A percentile compares a stretch with the other conserved stretches of the same genome.
Evolutionary conservation across 495 filamentous ascomycete species (phyloP).

Genomic region (Aspergillus steynii): DNA sequence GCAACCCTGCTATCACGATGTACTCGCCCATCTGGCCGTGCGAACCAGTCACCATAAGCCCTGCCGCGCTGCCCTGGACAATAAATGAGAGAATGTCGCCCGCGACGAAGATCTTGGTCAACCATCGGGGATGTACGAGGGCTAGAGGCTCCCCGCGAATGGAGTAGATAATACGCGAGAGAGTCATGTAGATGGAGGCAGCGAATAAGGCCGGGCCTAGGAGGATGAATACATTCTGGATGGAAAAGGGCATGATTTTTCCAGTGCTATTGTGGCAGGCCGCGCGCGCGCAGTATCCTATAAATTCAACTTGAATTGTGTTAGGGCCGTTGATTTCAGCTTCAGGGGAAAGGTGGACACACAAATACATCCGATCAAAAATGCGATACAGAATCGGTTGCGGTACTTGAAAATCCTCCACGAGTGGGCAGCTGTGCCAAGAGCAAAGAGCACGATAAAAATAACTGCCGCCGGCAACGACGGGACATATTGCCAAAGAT

Average conservation of each 20-base stretch:
- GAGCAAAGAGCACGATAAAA: not conserved
- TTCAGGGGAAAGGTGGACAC: not conserved
- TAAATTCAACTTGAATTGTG: not conserved
- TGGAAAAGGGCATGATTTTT: not conserved
- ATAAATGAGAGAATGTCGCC: constrained; percentile 8
- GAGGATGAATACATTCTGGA: constrained; percentile 6
- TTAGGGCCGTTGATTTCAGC: not conserved
- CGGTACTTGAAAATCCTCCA: not conserved
- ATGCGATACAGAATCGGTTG: not conserved
- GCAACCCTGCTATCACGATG: constrained; percentile 8
- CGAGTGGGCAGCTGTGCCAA: not conserved
- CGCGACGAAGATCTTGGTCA: constrained; percentile 4
- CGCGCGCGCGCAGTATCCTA: constrained; percentile 2
- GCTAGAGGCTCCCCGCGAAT: not conserved
- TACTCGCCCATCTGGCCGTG: constrained; percentile 3
- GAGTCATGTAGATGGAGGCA: constrained; percentile 4
- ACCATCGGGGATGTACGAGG: not conserved
- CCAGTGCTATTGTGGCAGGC: not conserved
- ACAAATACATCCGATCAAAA: not conserved
- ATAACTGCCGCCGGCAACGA: not conserved
- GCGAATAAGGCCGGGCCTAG: constrained; percentile 2
- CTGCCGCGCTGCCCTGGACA: constrained; percentile 2
- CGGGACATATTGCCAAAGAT: not conserved
- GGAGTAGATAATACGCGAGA: constrained; percentile 1
- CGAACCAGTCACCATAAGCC: not conserved